A percentile compares a stretch with the other conserved stretches of the same genome.
Conservation (phyloP, 2,329 filamentous ascomycete genomes). For the Penicillium janthinellum region DNA sequence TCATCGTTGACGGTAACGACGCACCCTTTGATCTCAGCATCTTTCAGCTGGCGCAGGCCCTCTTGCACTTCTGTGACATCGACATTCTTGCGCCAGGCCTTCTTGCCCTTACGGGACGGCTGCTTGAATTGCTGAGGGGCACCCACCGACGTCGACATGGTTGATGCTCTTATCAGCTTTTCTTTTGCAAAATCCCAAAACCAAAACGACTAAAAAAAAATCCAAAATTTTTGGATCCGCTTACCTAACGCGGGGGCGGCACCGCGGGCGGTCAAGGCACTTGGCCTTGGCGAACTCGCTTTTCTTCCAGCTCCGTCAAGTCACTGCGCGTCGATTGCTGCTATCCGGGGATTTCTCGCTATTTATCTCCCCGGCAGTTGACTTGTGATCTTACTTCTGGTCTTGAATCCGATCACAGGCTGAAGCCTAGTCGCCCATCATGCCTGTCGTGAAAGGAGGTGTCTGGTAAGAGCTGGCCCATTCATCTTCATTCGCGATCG, state of each 20-base stretch:
- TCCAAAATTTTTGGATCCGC: slow-evolving; percentile 36
- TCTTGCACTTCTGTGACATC: slow-evolving; percentile 83
- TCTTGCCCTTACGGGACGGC: slow-evolving; percentile 94
- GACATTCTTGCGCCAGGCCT: slow-evolving; percentile 98
- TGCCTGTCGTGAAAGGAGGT: slow-evolving; percentile 68
- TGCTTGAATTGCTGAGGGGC: slow-evolving; percentile 83
- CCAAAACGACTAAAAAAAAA: slow-evolving; percentile 25
- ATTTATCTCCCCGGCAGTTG: slow-evolving; percentile 18
- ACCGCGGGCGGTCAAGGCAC: slow-evolving; percentile 26
- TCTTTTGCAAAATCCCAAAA: slow-evolving; percentile 22
- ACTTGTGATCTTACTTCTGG: neutral
- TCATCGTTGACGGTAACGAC: neutral
- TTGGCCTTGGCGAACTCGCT: slow-evolving; percentile 29
- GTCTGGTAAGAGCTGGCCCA: slow-evolving; percentile 52
- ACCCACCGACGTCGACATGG: slow-evolving; percentile 39
- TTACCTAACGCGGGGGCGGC: slow-evolving; percentile 37
- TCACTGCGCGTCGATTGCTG: slow-evolving; percentile 28
- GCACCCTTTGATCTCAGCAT: slow-evolving; percentile 89
- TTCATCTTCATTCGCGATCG: slow-evolving; percentile 2
- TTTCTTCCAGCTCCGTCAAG: slow-evolving; percentile 25
- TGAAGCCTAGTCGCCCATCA: slow-evolving; percentile 39
- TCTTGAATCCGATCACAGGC: neutral
- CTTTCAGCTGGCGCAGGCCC: slow-evolving; percentile 80
- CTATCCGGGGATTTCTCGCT: slow-evolving; percentile 20
- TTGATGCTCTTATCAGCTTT: slow-evolving; percentile 28